Evolutionary conservation across 441 rosid genomes (phyloP).

Genomic region (Omphalea diandra): DNA sequence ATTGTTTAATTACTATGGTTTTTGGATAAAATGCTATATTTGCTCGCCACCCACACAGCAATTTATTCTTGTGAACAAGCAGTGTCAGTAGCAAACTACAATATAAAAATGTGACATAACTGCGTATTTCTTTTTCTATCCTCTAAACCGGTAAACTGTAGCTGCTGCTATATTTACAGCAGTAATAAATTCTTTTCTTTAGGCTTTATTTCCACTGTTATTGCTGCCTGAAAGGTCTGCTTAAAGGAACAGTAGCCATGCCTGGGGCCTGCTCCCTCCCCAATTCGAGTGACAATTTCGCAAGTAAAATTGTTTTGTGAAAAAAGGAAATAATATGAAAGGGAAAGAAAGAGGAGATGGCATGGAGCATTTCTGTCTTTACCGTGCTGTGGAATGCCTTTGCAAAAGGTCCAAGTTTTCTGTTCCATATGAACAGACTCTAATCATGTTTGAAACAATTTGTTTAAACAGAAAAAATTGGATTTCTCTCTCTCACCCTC

Average conservation of each 20-base stretch:
- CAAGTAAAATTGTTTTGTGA: slow-evolving; percentile 22
- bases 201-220: slow-evolving; percentile 41
- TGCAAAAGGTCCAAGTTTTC: slow-evolving; percentile 58
- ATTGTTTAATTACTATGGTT: slow-evolving; percentile 21
- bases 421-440: slow-evolving; percentile 48
- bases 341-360: slow-evolving; percentile 27
- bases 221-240: slow-evolving; percentile 48
- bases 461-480: slow-evolving; percentile 38
- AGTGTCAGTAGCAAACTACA: slow-evolving; percentile 25
- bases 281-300: slow-evolving; percentile 36
- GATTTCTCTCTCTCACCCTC: slow-evolving; percentile 27
- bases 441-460: slow-evolving; percentile 42
- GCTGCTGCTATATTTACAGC: slow-evolving; percentile 32
- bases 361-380: slow-evolving; percentile 66
- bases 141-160: slow-evolving; percentile 10
- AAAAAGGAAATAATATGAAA: slow-evolving; percentile 23
- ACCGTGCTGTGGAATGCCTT: slow-evolving; percentile 39
- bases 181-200: slow-evolving; percentile 31
- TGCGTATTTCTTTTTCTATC: background rate
- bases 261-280: slow-evolving; percentile 47
- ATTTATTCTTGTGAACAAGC: slow-evolving; percentile 27
- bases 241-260: slow-evolving; percentile 48
- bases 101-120: slow-evolving; percentile 20
- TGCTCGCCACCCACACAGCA: slow-evolving; percentile 26
- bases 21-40: slow-evolving; percentile 23